Percentiles rank a stretch among this genome's conserved stretches.
These are phyloP conservation scores for Antitrichia curtipendula DNA, from an alignment of 225 moss, liverwort and hornwort species.

Conservation along the genomic window DNA sequence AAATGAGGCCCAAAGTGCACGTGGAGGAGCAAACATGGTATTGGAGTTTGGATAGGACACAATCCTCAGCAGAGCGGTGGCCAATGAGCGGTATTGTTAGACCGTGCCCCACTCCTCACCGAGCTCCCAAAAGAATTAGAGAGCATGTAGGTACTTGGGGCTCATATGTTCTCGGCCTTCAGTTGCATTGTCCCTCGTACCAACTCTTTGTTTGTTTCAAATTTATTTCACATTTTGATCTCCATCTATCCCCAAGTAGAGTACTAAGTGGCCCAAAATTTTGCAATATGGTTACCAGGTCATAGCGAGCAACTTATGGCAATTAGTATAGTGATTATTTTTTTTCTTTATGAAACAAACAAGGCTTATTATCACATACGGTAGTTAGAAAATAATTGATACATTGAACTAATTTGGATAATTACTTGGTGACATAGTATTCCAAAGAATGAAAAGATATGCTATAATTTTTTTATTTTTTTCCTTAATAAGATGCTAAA, in stretches of 20 bases:
- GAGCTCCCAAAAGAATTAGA: neutral
- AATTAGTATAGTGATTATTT: neutral
- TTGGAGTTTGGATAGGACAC: neutral
- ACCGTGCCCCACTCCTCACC: neutral
- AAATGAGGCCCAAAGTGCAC: neutral
- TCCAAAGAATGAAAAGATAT: neutral
- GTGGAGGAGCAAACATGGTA: neutral
- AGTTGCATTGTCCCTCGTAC: no score
- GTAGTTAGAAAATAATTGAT: no score
- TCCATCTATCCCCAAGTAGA: no score
- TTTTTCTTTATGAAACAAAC: no score
- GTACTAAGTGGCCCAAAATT: no score
- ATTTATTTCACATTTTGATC: neutral
- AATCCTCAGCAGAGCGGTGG: neutral
- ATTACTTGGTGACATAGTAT: neutral
- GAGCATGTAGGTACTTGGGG: neutral
- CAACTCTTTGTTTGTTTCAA: neutral
- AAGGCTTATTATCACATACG: no score
- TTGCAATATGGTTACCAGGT: no score
- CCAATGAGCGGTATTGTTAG: neutral
- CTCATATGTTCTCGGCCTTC: neutral
- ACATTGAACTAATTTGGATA: no score
- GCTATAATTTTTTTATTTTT: neutral
- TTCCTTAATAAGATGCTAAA: neutral
- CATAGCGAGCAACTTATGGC: rapidly evolving